These are phyloP conservation scores for Candida tammaniensis DNA, from an alignment of 805 yeast genomes.

Conservation along the genomic window DNA sequence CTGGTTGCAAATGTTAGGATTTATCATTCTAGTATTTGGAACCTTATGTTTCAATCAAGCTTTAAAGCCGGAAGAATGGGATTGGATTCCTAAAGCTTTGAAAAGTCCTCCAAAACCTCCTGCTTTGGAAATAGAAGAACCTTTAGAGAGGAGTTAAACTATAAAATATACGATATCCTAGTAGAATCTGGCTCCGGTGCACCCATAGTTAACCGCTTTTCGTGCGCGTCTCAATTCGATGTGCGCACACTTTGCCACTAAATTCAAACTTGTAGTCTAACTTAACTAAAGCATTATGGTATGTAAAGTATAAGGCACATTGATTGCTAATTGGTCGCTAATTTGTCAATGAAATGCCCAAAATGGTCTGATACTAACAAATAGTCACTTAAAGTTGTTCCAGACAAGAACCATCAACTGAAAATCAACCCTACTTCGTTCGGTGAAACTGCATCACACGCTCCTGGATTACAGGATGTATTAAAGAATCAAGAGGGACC, in stretches of 20 bases:
- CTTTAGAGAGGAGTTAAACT: conserved; percentile 22
- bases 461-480: conserved; percentile 69
- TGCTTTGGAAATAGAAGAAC: conserved; percentile 21
- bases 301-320: conserved; percentile 1
- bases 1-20: conserved; percentile 62
- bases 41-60: conserved; percentile 74
- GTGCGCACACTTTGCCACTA: conserved; percentile 3
- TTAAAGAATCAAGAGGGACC: conserved; percentile 68
- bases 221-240: not conserved
- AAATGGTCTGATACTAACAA: conserved; percentile 1
- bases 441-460: conserved; percentile 59
- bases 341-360: too few relatives aligned
- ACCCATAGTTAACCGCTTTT: not conserved
- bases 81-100: conserved; percentile 46
- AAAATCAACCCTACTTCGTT: conserved; percentile 50
- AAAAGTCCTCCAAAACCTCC: conserved; percentile 20
- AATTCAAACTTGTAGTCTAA: too few relatives aligned
- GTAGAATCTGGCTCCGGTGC: not conserved
- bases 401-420: conserved; percentile 45
- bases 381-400: conserved; percentile 45
- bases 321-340: too few relatives aligned
- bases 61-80: conserved; percentile 48
- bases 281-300: too few relatives aligned
- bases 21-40: conserved; percentile 61
- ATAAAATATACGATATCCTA: not conserved